Evolutionary conservation across 805 yeast genomes (phyloP), one percentile per base, ranked within the genome.

Genomic region (Komagataella ulmi): DNA sequence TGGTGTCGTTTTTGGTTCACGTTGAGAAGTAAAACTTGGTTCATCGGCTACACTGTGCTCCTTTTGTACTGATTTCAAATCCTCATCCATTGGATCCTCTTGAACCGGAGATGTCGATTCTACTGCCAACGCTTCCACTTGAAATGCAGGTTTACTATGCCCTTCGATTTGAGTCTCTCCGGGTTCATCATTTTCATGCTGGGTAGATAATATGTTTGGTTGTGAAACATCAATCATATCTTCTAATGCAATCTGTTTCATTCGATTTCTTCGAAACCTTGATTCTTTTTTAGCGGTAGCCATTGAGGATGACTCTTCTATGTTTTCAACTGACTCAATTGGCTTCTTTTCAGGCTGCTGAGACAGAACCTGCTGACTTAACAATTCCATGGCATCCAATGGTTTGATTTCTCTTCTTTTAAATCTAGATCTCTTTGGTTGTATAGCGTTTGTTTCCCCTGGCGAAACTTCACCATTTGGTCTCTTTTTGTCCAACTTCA

Each of bases 381-480:
- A 43, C 10, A 49, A 23, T 7, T 49, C 50, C 50, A 49, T 49
- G 18, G 50, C 23, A 12, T 49, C 50, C 24, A 49, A 18, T 8
- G 50, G 45, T 36, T 44, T 49, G 45, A 45, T 40, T 19, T 49
- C 47, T 18, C 48, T 45, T 17, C 51, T 24, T 24, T 21, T 24
- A 1, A 21, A 44, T n/a, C 48, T 17, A 7, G 47, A 18, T 23
- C 51, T 44, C 21, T 45, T 19, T 18, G 36, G 17, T 44, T 24
- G 49, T 18, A 21, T 12, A 8, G 17, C 23, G 17, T 12, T 44
- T 3, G 21, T 17, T 19, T 43, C 47, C 14, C 44, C 17, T 10
- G 36, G 44, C 3, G 47, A n/a, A 7, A 45, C 17, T 17, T 45
- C 30, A 10, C 6, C 14, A 5, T 7, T 30, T 14, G 14, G 40